Evolutionary conservation across 768 basidiomycete genomes (phyloP).

Genomic region (Termitomyces sp.): DNA sequence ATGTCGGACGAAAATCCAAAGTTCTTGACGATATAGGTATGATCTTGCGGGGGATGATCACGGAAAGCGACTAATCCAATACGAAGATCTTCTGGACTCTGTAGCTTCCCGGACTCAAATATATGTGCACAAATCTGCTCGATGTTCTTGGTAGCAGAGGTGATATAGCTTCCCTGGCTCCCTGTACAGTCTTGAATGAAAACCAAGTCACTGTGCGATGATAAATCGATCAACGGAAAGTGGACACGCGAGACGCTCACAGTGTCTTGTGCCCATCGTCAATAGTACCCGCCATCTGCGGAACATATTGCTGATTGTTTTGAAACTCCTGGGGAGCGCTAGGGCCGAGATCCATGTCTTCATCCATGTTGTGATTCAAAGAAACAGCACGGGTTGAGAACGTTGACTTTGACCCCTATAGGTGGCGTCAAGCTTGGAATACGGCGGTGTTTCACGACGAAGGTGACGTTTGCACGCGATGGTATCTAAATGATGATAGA

Average conservation of each 20-base stretch:
- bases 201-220: slow-evolving; percentile 71
- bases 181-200: slow-evolving; percentile 97
- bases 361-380: slow-evolving; percentile 55
- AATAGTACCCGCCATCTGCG: slow-evolving; percentile 21
- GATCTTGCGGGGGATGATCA: slow-evolving; percentile 97
- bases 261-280: slow-evolving; percentile 66
- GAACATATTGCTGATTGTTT: slow-evolving; percentile 32
- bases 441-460: slow-evolving; percentile 4
- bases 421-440: slow-evolving; percentile 2
- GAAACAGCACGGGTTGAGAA: slow-evolving; percentile 11
- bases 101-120: slow-evolving; percentile 91
- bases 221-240: slow-evolving; percentile 19
- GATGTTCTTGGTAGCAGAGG: slow-evolving; percentile 96
- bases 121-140: slow-evolving; percentile 94
- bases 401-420: slow-evolving; percentile 15
- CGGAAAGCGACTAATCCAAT: slow-evolving; percentile 94
- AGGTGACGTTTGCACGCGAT: slow-evolving; percentile 4
- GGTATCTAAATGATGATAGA: slow-evolving; percentile 23
- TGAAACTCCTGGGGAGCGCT: slow-evolving; percentile 34
- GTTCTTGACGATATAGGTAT: slow-evolving; percentile 90
- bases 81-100: slow-evolving; percentile 81
- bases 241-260: slow-evolving; percentile 41
- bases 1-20: slow-evolving; percentile 96
- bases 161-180: slow-evolving; percentile 85
- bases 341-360: slow-evolving; percentile 72